Evolutionary conservation across 2,329 filamentous ascomycete genomes (phyloP), one percentile per base, ranked within the genome.

Genomic region (Colletotrichum phormii): DNA sequence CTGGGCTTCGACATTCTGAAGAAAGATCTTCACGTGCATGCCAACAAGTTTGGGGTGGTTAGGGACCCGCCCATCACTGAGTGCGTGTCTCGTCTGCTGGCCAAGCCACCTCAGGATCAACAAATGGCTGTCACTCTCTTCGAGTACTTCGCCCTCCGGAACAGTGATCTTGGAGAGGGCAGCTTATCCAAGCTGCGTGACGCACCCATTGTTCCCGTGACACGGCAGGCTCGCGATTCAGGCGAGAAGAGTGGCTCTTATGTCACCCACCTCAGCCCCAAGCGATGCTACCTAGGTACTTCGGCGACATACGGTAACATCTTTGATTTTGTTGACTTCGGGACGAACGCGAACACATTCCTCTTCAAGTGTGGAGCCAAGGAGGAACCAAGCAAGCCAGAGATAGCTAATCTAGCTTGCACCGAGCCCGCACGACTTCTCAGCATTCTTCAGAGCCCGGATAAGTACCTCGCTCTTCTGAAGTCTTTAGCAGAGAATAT

Each of bases 301-400:
- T 91, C 88, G 6, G 81, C 84, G 2, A 87, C 86, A 8, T 99
- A 97, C 78, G 93, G 91, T 12, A 94, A 97, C 37, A 97, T 99
- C 37, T 98, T 99, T 76, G 95, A 98, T 80, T 99, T 98, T 82
- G 95, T 98, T 15, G 94, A 98, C 80, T 99, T 98, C 83, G 95
- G 96, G 0, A 85, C 88, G 42, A 92, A 96, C 79, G 96, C 94
- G 2, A 98, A 98, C 78, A 87, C 93, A 0, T 99, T 99, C 78
- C 84, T 99, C 22, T 90, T 95, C 77, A 94, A 94, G 74, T 94
- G 95, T 75, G 97, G 97, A 11, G 96, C 95, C 3, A 98, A 97
- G 82, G 92, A 90, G 75, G 96, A 99, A 81, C 97, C 97, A 4
- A 97, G 93, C 3, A 97, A 94, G 77, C 81, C 90, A 3, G 97